Base-by-base conservation (phyloP, 2,329 filamentous ascomycete species). In the Leptographium radiaticola region DNA sequence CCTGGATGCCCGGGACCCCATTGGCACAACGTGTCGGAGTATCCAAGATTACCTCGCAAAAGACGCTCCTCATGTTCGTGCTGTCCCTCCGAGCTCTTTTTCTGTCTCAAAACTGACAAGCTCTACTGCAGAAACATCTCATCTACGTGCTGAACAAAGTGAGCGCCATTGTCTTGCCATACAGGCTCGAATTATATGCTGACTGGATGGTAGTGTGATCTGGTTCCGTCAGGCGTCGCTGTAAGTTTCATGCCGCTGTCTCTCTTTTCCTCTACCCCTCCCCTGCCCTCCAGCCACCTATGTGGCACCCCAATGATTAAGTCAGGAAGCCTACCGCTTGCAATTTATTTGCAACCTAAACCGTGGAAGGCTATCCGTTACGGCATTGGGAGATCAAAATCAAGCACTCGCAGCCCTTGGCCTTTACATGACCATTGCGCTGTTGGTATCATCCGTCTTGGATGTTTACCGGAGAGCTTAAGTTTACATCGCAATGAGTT, bases 401-500 rank as follows among this genome's bases (percentile, higher is more conserved):
- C 76, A 76, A 76, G 75, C 73, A 77, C 83, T 86, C 84, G 81
- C 77, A 75, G 74, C 75, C 69, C 73, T 72, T 69, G 74, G 76
- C 77, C 71, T 79, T 80, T 74, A 69, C 73, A 72, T 69, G 74
- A 76, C 76, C 71, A 79, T 80, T 74, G 80, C 80, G 76, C 72
- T 69, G 70, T 79, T 83, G 86, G 85, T 74, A 75, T 76, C 75
- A 79, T 76, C 87, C 89, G 90, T 97, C 83, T 89, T 97, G 93
- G 87, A 77, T 73, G 73, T 79, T 72, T 74, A 76, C 89, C 86
- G 76, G 82, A 83, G 84, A 78, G 74, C 52, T 73, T 72, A 77
- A 77, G 79, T 72, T 76, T 93, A 88, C 84, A 85, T 86, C 84
- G 83, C 88, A 31, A 86, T 89, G 91, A 97, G 93, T 97, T 96